These are phyloP conservation scores for Claviceps citrina DNA, from an alignment of 2,329 filamentous ascomycete species.

Conservation along the genomic window DNA sequence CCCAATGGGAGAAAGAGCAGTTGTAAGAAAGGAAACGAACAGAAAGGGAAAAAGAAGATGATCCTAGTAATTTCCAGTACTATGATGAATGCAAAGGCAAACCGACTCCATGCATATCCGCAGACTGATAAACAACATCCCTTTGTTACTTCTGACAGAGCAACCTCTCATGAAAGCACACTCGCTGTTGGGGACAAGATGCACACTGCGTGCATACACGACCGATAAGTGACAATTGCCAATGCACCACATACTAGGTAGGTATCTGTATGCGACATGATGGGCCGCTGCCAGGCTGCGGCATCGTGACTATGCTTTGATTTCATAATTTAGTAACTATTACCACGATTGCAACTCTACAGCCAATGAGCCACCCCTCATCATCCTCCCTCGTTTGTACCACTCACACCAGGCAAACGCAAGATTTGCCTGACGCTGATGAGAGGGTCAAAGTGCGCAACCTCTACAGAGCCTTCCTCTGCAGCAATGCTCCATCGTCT, in stretches of 20 bases:
- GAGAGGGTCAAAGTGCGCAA: neutral
- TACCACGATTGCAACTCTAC: neutral
- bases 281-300: neutral
- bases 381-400: neutral
- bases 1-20: neutral
- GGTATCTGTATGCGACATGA: neutral
- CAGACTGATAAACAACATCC: neutral
- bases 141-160: conserved; percentile 1
- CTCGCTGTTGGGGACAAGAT: neutral
- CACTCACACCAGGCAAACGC: neutral
- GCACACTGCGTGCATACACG: neutral
- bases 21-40: neutral
- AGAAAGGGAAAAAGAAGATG: neutral
- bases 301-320: neutral
- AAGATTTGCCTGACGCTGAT: conserved; percentile 1
- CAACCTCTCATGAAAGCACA: neutral
- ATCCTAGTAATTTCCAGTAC: no score
- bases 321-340: conserved; percentile 1
- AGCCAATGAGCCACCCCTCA: neutral
- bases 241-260: neutral
- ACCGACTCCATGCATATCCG: neutral
- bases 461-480: neutral
- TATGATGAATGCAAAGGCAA: no score
- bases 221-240: neutral
- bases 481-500: neutral